Evolutionary conservation across 768 basidiomycete genomes (phyloP).

Genomic region (Mycena galericulata): DNA sequence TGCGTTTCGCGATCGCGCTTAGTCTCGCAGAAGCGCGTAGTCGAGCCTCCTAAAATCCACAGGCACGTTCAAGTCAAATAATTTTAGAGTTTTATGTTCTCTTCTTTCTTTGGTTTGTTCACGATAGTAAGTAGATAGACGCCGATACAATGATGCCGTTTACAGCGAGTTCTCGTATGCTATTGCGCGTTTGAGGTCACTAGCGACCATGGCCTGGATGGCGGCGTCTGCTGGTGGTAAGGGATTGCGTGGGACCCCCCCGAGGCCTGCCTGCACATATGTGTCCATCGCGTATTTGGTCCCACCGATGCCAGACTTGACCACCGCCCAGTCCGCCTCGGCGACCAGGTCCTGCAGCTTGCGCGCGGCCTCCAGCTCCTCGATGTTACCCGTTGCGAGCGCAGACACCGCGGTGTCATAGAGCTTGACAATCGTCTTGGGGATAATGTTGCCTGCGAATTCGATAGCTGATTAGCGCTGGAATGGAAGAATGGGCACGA

Average conservation of each 20-base stretch:
- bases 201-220: conserved; percentile 28
- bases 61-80: background rate
- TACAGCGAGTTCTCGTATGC: conserved; percentile 35
- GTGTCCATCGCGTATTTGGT: conserved; percentile 37
- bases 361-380: conserved; percentile 53
- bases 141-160: conserved; percentile 1
- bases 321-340: conserved; percentile 69
- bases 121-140: background rate
- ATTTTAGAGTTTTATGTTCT: background rate
- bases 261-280: conserved; percentile 34
- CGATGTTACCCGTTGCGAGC: conserved; percentile 14
- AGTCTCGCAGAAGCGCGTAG: conserved; percentile 73
- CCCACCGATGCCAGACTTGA: conserved; percentile 49
- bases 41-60: background rate
- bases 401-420: conserved; percentile 31
- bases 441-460: conserved; percentile 33
- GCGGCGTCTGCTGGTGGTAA: conserved; percentile 17
- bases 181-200: conserved; percentile 28
- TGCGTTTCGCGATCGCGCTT: conserved; percentile 74
- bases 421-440: conserved; percentile 36
- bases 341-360: conserved; percentile 70
- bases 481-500: background rate
- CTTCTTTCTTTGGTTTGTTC: background rate
- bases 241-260: conserved; percentile 31
- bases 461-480: too few species aligned